Conservation (phyloP, 2,329 filamentous ascomycete species). For the Microcera coccophila region DNA sequence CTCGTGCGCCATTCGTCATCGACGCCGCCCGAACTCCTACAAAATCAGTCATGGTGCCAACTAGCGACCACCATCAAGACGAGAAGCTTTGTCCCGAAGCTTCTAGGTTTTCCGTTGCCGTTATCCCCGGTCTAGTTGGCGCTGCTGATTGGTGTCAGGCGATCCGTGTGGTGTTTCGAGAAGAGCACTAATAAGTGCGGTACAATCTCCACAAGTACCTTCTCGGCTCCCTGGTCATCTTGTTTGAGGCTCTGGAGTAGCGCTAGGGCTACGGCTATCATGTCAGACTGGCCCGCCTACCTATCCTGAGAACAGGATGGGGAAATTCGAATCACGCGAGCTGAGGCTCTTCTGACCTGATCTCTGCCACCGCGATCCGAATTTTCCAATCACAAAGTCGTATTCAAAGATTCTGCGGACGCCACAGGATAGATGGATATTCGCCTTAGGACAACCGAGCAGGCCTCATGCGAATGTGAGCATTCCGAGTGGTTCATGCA, state of each 20-base stretch:
- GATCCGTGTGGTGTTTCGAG: conserved; percentile 15
- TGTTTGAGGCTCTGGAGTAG: conserved; percentile 2
- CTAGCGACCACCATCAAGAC: neutral
- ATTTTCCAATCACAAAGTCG: too few species aligned
- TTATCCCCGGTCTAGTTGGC: conserved; percentile 14
- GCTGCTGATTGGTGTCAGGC: conserved; percentile 8
- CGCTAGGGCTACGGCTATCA: conserved; percentile 1
- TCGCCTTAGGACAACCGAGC: too few species aligned
- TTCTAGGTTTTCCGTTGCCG: neutral
- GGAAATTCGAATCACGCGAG: conserved; percentile 10
- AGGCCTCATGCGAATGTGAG: too few species aligned
- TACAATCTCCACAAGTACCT: conserved; percentile 13
- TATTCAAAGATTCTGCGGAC: too few species aligned
- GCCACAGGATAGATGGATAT: too few species aligned
- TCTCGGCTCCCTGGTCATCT: conserved; percentile 4
- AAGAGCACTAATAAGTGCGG: conserved; percentile 9
- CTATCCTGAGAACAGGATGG: conserved; percentile 1
- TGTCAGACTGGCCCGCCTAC: conserved; percentile 2
- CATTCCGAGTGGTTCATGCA: too few species aligned
- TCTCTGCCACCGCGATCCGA: too few species aligned
- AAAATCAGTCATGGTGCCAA: neutral
- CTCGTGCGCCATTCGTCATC: neutral
- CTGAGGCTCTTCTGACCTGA: conserved; percentile 11
- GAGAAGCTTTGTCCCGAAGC: neutral
- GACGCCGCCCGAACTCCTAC: neutral